Base-by-base conservation (phyloP, 169 alveolate genomes). In the Plasmodium sp. region DNA sequence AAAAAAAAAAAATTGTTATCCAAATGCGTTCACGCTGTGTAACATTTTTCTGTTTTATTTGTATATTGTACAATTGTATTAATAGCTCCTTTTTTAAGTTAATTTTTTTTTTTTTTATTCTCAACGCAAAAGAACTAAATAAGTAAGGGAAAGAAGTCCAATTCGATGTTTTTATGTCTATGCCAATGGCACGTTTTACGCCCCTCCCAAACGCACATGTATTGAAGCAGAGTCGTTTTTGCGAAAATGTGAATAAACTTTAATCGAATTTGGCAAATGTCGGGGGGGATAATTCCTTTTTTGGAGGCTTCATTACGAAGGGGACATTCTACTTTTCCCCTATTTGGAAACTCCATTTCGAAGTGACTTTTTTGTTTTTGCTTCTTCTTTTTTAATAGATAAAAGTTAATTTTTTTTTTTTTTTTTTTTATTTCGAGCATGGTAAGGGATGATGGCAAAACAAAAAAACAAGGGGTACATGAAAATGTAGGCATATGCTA, bases 401-500 rank as follows among this genome's bases (percentile, higher is more conserved):
- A 82, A n/a, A 82, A 27, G 80, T 82, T 51, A 6, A 39, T 12
- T 18, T 43, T 18, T 82, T 22, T 79, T 82, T 22, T 22, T 22
- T 22, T 22, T 22, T 22, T 22, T 0, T 22, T 22, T 22, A 22
- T n/a, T 58, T 83, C 22, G 62, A 56, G 43, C 72, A 72, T 56
- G 72, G 12, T 73, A 67, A n/a, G 2, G 81, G 67, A 71, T 31
- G 83, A 31, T 73, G 31, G 33, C 56, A n/a, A 72, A 84, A 84
- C 92, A 84, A 84, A 84, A 84, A 84, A 84, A 84, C 92, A 84
- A 84, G 45, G 58, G 71, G 27, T 56, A 82, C 56, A 82, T 82
- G 72, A 1, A 82, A 54, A 67, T 67, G 77, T 67, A 67, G 77
- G 33, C 77, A 67, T 67, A 31, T 67, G n/a, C 43, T 27, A 67